These are phyloP conservation scores for Benincasa hispida DNA, from an alignment of 306 rosid genomes.

Conservation along the genomic window DNA sequence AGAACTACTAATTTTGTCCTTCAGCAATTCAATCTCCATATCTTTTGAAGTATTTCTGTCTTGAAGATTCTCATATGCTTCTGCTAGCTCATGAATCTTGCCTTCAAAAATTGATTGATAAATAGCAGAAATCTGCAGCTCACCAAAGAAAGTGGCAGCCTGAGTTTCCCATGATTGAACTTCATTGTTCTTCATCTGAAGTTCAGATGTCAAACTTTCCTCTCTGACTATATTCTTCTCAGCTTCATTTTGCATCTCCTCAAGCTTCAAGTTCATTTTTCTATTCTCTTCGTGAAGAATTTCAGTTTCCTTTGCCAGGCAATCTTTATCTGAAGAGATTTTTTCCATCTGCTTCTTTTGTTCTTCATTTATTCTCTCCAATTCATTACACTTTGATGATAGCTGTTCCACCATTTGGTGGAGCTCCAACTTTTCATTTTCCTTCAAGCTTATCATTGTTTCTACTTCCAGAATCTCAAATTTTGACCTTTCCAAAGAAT, in stretches of 20 bases:
- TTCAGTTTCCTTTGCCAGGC: constrained; percentile 22
- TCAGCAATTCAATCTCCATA: constrained; percentile 36
- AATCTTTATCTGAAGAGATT: constrained; percentile 34
- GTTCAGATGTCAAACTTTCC: constrained; percentile 28
- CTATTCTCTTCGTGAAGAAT: constrained; percentile 29
- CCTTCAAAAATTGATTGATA: constrained; percentile 54
- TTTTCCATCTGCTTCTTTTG: constrained; percentile 26
- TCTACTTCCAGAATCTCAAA: constrained; percentile 28
- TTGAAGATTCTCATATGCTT: constrained; percentile 41
- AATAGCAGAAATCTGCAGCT: constrained; percentile 40
- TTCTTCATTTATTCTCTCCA: constrained; percentile 21
- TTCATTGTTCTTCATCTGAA: constrained; percentile 29
- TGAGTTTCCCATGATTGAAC: constrained; percentile 50
- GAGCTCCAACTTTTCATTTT: constrained; percentile 38
- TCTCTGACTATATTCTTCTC: constrained; percentile 26
- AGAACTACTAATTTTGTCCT: constrained; percentile 39
- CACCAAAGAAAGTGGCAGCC: constrained; percentile 40
- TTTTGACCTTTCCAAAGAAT: constrained; percentile 29
- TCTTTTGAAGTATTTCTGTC: constrained; percentile 28
- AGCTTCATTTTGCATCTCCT: constrained; percentile 28
- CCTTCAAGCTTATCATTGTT: constrained; percentile 12
- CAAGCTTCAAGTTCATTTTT: constrained; percentile 34
- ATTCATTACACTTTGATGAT: constrained; percentile 28
- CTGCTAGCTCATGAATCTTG: constrained; percentile 50
- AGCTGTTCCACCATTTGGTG: constrained; percentile 25